Percentiles rank a stretch among this genome's conserved stretches.
phyloP scores from a whole-genome alignment of 768 basidiomycete species.

The Pulveroboletus sp. region DNA sequence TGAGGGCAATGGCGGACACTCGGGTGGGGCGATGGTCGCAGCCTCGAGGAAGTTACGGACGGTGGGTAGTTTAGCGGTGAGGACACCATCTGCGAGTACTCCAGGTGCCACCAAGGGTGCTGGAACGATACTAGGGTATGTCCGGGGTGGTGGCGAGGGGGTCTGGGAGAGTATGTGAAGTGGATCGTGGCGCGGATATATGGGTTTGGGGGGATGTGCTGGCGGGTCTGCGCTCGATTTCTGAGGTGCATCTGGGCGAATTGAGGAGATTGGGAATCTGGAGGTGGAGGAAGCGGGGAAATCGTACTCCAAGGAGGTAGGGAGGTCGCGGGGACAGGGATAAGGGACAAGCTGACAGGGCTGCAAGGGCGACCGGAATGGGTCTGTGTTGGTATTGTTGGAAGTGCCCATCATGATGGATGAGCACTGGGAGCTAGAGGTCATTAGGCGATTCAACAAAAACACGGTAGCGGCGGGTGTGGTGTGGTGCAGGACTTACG shows the following conservation, averaged over 20 bases:
- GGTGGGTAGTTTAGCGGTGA: conserved; percentile 44
- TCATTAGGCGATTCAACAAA: conserved; percentile 12
- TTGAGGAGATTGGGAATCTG: conserved; percentile 36
- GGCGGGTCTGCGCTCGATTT: conserved; percentile 19
- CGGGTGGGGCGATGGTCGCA: conserved; percentile 35
- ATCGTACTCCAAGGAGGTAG: conserved; percentile 16
- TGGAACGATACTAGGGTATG: conserved; percentile 18
- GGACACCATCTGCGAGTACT: conserved; percentile 35
- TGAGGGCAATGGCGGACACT: conserved; percentile 38
- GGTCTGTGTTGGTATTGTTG: background rate
- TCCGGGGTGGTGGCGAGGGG: conserved; percentile 17
- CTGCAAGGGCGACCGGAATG: conserved; percentile 14
- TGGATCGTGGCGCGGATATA: conserved; percentile 32
- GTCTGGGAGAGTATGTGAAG: conserved; percentile 25
- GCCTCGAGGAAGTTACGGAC: conserved; percentile 46
- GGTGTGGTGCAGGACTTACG: conserved; percentile 3
- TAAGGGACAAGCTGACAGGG: conserved; percentile 11
- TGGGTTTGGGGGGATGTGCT: conserved; percentile 18
- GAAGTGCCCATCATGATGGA: conserved; percentile 18
- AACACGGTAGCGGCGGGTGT: background rate
- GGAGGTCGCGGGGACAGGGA: conserved; percentile 12
- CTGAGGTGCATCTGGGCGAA: conserved; percentile 31
- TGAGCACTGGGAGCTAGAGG: conserved; percentile 9
- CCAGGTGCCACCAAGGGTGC: conserved; percentile 32
- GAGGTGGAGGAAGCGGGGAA: conserved; percentile 19